Percentiles rank a stretch among this genome's conserved stretches.
phyloP scores from a whole-genome alignment of 148 eudicot genomes.

The Spergularia marina region DNA sequence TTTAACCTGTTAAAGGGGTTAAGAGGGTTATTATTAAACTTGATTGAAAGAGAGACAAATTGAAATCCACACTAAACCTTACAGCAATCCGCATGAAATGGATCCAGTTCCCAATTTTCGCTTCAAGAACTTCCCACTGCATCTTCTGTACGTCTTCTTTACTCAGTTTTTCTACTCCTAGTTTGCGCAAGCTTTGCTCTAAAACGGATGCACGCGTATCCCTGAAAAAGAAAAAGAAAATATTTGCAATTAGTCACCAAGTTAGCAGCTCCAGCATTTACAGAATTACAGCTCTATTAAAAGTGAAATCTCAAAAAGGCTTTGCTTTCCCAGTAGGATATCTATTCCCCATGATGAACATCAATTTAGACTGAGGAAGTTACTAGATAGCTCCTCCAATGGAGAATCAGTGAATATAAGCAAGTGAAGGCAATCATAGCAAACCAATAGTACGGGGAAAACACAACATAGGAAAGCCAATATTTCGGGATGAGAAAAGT shows the following conservation, averaged over 20 bases:
- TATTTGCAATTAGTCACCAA: conserved; percentile 8
- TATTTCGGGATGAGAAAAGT: background rate
- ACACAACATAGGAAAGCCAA: background rate
- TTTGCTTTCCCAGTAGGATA: background rate
- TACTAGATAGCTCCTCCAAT: background rate
- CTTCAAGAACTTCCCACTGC: conserved; percentile 99
- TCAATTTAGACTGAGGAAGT: background rate
- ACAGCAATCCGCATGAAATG: conserved; percentile 99
- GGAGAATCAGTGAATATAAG: background rate
- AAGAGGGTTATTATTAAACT: conserved; percentile 20
- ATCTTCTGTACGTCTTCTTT: conserved; percentile 98
- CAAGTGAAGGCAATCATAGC: background rate
- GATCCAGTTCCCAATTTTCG: conserved; percentile 98
- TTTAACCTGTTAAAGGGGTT: conserved; percentile 57
- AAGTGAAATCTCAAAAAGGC: background rate
- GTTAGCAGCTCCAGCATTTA: background rate
- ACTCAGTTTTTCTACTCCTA: conserved; percentile 94
- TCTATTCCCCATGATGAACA: background rate
- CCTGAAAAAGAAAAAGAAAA: conserved; percentile 34
- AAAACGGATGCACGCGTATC: conserved; percentile 87
- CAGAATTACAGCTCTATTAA: background rate
- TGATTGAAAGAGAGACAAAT: background rate
- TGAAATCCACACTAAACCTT: conserved; percentile 23
- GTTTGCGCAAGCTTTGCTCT: conserved; percentile 84
- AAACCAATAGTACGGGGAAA: background rate